Conservation (phyloP, 768 basidiomycete genomes). For the Phylloporus sp. region DNA sequence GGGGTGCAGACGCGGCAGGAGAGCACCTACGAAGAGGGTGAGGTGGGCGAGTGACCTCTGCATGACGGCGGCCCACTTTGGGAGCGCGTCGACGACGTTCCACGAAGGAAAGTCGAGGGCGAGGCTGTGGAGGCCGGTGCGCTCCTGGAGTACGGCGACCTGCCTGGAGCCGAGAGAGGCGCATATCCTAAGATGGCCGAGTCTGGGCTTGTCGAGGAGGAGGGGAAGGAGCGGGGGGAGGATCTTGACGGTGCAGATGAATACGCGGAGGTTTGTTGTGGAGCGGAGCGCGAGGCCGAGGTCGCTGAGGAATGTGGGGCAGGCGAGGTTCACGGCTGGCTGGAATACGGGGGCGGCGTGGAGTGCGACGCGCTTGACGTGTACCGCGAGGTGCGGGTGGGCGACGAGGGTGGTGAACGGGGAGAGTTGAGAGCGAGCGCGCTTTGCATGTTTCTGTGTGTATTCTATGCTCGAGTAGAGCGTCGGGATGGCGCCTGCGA, state of each 20-base stretch:
- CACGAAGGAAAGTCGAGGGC: constrained; percentile 58
- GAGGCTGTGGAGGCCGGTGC: constrained; percentile 41
- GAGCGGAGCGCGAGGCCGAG: constrained; percentile 44
- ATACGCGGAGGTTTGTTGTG: constrained; percentile 50
- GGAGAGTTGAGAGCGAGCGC: constrained; percentile 43
- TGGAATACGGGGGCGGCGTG: constrained; percentile 42
- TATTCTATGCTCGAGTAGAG: constrained; percentile 59
- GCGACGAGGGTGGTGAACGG: constrained; percentile 56
- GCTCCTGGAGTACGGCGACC: constrained; percentile 36
- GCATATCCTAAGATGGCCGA: constrained; percentile 45
- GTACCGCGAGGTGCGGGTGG: constrained; percentile 49
- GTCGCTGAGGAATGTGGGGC: constrained; percentile 50
- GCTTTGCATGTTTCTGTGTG: constrained; percentile 51
- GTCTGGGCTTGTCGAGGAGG: constrained; percentile 40
- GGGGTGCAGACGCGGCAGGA: neutral
- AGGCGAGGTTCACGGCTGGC: constrained; percentile 19
- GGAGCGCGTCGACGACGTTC: constrained; percentile 55
- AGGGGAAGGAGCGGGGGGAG: constrained; percentile 46
- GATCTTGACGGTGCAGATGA: constrained; percentile 47
- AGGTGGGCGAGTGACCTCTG: constrained; percentile 45
- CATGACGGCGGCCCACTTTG: constrained; percentile 48
- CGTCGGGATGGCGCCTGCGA: constrained; percentile 56
- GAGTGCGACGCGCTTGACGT: constrained; percentile 59
- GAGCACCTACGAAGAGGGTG: constrained; percentile 52
- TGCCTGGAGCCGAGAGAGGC: constrained; percentile 53